A percentile compares a stretch with the other conserved stretches of the same genome.
Conservation (phyloP, 78 protist species). For the Isochrysis galbana region DNA sequence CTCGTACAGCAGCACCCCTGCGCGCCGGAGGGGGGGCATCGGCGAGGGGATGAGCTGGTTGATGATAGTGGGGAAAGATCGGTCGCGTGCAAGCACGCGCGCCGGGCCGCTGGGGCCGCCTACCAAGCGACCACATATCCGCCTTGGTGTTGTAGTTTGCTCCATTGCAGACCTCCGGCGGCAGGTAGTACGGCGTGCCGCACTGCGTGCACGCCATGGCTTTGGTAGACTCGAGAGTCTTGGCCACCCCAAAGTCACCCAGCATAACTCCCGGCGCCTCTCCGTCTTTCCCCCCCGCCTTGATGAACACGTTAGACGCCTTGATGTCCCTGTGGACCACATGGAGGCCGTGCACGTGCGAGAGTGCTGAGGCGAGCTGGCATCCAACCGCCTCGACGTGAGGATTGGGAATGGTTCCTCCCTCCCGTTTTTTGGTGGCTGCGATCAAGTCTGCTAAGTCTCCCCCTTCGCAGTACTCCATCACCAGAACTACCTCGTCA, state of each 20-base stretch:
- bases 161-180: conserved; percentile 13
- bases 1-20: not conserved
- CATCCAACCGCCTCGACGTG: not conserved
- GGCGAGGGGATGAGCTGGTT: too few species aligned
- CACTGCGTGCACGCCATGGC: conserved; percentile 34
- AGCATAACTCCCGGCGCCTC: not conserved
- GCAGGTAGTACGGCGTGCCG: conserved; percentile 33
- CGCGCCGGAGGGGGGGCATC: too few species aligned
- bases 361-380: not conserved
- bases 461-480: not conserved
- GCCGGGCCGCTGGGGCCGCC: too few species aligned
- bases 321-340: conserved; percentile 17
- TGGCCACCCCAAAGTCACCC: conserved; percentile 51
- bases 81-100: too few species aligned
- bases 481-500: not conserved
- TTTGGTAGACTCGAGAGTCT: not conserved
- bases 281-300: not conserved
- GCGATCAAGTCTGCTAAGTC: not conserved
- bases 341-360: not conserved
- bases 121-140: conserved; percentile 57
- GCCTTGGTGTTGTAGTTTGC: conserved; percentile 1
- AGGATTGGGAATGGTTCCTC: not conserved
- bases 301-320: not conserved
- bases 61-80: too few species aligned
- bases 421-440: not conserved